Base-by-base conservation (phyloP, 2,329 filamentous ascomycete species). In the Volutella citrinella region DNA sequence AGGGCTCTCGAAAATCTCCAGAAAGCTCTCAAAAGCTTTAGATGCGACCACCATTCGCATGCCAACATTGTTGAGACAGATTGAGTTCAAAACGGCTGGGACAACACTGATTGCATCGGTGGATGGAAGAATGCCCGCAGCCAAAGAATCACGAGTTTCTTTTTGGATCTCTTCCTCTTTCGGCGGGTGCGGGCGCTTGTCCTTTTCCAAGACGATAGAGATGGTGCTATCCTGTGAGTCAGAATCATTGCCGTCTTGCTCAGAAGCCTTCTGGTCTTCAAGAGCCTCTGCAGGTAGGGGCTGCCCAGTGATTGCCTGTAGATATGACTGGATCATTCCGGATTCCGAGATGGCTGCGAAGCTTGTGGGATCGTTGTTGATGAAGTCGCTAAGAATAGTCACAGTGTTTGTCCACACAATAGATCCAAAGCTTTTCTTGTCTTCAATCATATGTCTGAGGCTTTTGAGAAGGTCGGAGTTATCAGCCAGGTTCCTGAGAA, bases 291-390 rank as follows among this genome's bases (percentile, higher is more conserved):
- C 56, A 2, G 63, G 52, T 6, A 79, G 56, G 6, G 64, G 52
- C 17, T 64, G 66, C 5, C 76, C 72, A 3, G 80, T 94, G 34
- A 97, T 77, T 5, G 90, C 81, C 59, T 91, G 83, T 11, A 99
- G 72, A 38, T 96, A 84, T 32, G 82, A 87, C 56, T 84, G 84
- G 52, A 93, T 90, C 49, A 98, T 75, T 15, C 89, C 89, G 31
- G 93, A 91, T 64, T 99, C 93, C 11, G 87, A 88, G 46, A 99
- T 93, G 16, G 95, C 88, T 18, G 88, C 84, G 59, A 95, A 98
- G 60, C 93, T 98, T 1, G 93, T 98, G 1, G 93, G 93, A 54
- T 98, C 93, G 56, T 97, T 96, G 64, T 99, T 94, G 52, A 99
- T 95, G 61, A 98, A 98, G 51, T 88, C 91, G 55, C 87, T 93